These are phyloP conservation scores for Camellia japonica DNA, from an alignment of 148 eudicot species.

Conservation along the genomic window DNA sequence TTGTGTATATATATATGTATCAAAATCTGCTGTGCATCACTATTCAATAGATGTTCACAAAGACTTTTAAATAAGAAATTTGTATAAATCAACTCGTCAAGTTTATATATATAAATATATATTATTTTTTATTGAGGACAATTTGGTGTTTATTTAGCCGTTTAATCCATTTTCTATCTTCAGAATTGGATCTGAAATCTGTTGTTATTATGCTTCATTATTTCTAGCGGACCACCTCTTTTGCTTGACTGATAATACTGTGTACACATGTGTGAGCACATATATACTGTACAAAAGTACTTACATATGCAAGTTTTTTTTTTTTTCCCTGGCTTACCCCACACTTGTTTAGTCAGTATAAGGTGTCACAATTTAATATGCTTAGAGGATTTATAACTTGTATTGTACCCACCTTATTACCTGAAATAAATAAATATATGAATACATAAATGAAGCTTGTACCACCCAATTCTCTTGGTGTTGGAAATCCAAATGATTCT, in stretches of 20 bases:
- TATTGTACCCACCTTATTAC: neutral
- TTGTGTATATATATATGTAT: too few species aligned
- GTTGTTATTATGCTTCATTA: too few species aligned
- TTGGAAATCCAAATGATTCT: conserved; percentile 11
- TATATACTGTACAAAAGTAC: neutral
- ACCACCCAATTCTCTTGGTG: neutral
- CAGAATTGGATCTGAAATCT: too few species aligned
- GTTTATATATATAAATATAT: neutral
- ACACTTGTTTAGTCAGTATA: neutral
- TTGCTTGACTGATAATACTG: neutral
- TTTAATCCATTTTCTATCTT: neutral
- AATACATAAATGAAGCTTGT: neutral
- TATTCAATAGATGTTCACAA: too few species aligned
- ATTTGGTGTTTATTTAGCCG: neutral
- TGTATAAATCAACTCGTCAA: neutral
- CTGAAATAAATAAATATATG: neutral
- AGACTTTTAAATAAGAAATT: neutral
- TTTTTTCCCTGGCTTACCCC: neutral
- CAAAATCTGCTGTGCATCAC: too few species aligned
- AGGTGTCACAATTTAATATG: neutral
- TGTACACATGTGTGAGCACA: neutral
- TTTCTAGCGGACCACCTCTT: neutral
- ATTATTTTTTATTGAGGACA: too few species aligned
- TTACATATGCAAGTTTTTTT: neutral
- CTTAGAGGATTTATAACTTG: neutral